Percentiles rank a stretch among this genome's conserved stretches.
Conservation (phyloP, 2,329 filamentous ascomycete species). For the Sclerotinia minor region DNA sequence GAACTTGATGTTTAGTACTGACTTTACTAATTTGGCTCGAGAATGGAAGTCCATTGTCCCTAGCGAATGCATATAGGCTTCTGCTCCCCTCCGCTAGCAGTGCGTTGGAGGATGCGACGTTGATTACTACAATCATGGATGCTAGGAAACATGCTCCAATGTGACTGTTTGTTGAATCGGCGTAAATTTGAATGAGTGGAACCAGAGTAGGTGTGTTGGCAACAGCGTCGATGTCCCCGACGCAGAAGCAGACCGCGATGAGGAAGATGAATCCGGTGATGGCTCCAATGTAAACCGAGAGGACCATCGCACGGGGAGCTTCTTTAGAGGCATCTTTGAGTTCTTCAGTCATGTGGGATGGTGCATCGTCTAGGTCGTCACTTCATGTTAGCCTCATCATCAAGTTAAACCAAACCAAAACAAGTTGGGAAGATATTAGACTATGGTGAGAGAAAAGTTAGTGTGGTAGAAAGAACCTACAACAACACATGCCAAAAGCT, state of each 20-base stretch:
- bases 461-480: conserved; percentile 28
- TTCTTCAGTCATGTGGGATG: conserved; percentile 57
- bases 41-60: conserved; percentile 56
- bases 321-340: conserved; percentile 52
- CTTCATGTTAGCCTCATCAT: conserved; percentile 19
- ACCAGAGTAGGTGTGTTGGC: conserved; percentile 48
- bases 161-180: conserved; percentile 47
- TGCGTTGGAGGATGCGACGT: conserved; percentile 45
- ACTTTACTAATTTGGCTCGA: conserved; percentile 50
- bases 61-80: conserved; percentile 49
- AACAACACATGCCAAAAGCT: conserved; percentile 56
- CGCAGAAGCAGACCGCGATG: conserved; percentile 52
- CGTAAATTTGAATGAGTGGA: conserved; percentile 54
- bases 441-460: not conserved
- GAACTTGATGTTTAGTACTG: conserved; percentile 48
- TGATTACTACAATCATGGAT: conserved; percentile 47
- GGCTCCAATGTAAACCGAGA: conserved; percentile 50
- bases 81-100: conserved; percentile 44
- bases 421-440: not conserved
- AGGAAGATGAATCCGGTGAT: conserved; percentile 51
- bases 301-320: conserved; percentile 52
- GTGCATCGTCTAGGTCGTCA: conserved; percentile 45
- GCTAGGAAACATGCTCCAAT: conserved; percentile 51
- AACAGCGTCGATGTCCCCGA: conserved; percentile 49
- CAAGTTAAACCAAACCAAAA: not conserved